These are phyloP conservation scores for Penicillium crustosum DNA, from an alignment of 2,329 filamentous ascomycete species.

Conservation along the genomic window DNA sequence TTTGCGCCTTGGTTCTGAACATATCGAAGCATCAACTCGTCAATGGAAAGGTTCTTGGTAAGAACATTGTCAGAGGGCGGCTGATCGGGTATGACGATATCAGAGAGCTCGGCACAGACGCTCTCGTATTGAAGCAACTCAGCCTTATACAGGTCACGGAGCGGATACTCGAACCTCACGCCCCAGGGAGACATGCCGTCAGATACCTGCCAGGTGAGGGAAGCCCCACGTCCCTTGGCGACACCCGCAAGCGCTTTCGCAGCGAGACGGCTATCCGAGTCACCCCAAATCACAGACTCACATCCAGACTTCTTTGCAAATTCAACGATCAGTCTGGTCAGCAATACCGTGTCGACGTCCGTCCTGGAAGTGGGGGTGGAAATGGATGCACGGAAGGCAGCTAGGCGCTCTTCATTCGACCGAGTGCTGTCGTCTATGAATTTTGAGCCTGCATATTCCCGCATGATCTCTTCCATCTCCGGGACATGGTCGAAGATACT, in stretches of 20 bases:
- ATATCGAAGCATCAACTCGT: constrained; percentile 85
- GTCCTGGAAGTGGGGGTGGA: constrained; percentile 72
- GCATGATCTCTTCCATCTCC: constrained; percentile 35
- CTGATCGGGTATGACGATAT: constrained; percentile 48
- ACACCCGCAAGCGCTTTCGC: constrained; percentile 83
- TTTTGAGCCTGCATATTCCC: constrained; percentile 29
- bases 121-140: constrained; percentile 70
- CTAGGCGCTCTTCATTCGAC: constrained; percentile 51
- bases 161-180: constrained; percentile 69
- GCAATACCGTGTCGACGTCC: constrained; percentile 70
- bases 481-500: constrained; percentile 54
- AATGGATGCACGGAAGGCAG: constrained; percentile 59
- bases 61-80: constrained; percentile 38
- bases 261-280: constrained; percentile 84
- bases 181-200: constrained; percentile 67
- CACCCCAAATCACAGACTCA: constrained; percentile 74
- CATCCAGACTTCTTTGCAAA: constrained; percentile 61
- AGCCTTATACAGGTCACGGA: constrained; percentile 80
- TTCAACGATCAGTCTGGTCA: constrained; percentile 68
- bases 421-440: constrained; percentile 30
- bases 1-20: constrained; percentile 81
- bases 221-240: constrained; percentile 84
- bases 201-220: constrained; percentile 75
- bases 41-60: constrained; percentile 71
- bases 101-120: constrained; percentile 52